These are phyloP conservation scores for Mortierella sp. DNA, from an alignment of 371 early-diverging fungal genomes.

Conservation along the genomic window DNA sequence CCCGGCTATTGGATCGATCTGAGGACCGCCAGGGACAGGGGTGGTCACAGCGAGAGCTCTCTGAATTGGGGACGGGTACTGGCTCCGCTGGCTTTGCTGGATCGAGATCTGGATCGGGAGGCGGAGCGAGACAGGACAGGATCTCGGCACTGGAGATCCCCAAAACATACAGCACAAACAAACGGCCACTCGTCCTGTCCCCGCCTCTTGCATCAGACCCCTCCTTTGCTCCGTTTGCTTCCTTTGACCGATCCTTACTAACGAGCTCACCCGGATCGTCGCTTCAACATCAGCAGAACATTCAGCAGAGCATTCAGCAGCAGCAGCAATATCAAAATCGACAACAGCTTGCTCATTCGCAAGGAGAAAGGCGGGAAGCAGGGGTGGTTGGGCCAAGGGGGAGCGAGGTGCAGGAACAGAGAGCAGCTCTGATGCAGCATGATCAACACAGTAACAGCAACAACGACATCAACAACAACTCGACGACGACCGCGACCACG, in stretches of 20 bases:
- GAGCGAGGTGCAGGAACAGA: neutral
- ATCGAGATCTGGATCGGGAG: neutral
- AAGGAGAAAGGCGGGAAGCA: neutral
- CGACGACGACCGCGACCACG: neutral
- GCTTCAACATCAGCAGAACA: neutral
- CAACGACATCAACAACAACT: neutral
- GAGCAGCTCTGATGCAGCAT: neutral
- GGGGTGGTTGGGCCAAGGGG: neutral
- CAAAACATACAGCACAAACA: slow-evolving; percentile 17
- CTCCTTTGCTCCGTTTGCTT: too few species aligned
- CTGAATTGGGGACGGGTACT: slow-evolving; percentile 1
- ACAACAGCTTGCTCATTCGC: neutral
- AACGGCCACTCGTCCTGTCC: slow-evolving; percentile 24
- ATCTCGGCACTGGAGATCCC: neutral
- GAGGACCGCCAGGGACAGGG: slow-evolving; percentile 1
- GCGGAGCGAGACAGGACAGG: neutral
- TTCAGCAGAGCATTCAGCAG: neutral
- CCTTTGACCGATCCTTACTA: neutral
- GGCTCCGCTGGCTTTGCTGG: neutral
- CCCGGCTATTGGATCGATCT: neutral
- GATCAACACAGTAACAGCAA: neutral
- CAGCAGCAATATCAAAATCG: slow-evolving; percentile 9
- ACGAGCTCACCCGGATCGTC: neutral
- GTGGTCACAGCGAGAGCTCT: slow-evolving; percentile 7
- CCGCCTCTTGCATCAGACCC: slow-evolving; percentile 7